Percentiles rank a stretch among this genome's conserved stretches.
These are phyloP conservation scores for Linderina pennispora DNA, from an alignment of 192 early-diverging fungal species.

Conservation along the genomic window DNA sequence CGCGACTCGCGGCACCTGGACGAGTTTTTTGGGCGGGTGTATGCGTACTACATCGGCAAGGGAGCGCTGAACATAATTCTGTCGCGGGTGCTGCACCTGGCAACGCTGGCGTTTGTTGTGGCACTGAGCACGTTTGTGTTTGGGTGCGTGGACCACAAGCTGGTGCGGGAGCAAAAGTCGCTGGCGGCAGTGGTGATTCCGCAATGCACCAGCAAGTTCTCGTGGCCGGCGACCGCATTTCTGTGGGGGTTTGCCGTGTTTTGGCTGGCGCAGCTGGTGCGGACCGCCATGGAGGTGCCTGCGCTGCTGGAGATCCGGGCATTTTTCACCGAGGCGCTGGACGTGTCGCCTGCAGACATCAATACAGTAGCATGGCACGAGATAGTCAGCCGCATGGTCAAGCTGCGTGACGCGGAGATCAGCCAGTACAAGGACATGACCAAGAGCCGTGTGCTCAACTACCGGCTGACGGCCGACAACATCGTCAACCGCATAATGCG, in stretches of 20 bases:
- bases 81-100: slow-evolving; percentile 64
- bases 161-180: slow-evolving; percentile 59
- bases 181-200: slow-evolving; percentile 73
- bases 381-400: slow-evolving; percentile 68
- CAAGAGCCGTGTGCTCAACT: slow-evolving; percentile 39
- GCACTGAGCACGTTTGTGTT: slow-evolving; percentile 82
- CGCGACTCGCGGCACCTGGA: slow-evolving; percentile 81
- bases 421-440: slow-evolving; percentile 43
- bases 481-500: slow-evolving; percentile 96
- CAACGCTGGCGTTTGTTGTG: slow-evolving; percentile 86
- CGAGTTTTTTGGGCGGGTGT: slow-evolving; percentile 71
- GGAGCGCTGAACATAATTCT: slow-evolving; percentile 82
- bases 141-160: slow-evolving; percentile 85
- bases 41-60: slow-evolving; percentile 85
- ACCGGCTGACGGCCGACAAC: slow-evolving; percentile 59
- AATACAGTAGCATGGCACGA: slow-evolving; percentile 83
- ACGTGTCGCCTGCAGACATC: slow-evolving; percentile 73
- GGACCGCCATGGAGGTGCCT: slow-evolving; percentile 64
- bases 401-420: slow-evolving; percentile 62
- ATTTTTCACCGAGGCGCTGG: slow-evolving; percentile 76
- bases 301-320: slow-evolving; percentile 73
- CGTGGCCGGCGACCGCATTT: slow-evolving; percentile 50
- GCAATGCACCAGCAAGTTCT: slow-evolving; percentile 67
- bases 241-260: slow-evolving; percentile 62
- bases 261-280: slow-evolving; percentile 71